Evolutionary conservation across 176 grass and related monocot genomes (phyloP).

Genomic region (Musa troglodytarum): DNA sequence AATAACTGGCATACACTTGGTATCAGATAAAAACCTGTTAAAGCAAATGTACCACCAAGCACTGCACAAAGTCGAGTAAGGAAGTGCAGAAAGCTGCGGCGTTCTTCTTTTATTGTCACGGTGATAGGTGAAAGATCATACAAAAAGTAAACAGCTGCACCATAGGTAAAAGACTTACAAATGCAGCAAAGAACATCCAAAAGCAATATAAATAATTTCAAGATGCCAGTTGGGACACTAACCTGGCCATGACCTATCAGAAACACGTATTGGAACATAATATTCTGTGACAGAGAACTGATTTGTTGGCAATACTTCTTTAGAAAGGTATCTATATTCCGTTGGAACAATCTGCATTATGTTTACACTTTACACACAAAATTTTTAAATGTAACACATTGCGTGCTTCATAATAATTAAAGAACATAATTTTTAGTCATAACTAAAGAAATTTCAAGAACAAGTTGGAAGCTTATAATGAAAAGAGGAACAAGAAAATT

Average conservation of each 20-base stretch:
- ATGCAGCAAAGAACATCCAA: too few species aligned
- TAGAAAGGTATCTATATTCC: conserved; percentile 90
- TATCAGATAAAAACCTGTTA: conserved; percentile 52
- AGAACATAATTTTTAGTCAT: too few species aligned
- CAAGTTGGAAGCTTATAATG: too few species aligned
- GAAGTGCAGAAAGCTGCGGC: conserved; percentile 92
- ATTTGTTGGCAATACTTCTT: conserved; percentile 83
- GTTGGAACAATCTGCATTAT: conserved; percentile 82
- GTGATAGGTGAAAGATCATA: conserved; percentile 98
- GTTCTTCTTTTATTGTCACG: conserved; percentile 94
- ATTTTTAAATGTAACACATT: too few species aligned
- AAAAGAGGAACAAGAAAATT: too few species aligned
- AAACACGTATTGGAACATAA: conserved; percentile 56
- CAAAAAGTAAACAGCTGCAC: conserved; percentile 84
- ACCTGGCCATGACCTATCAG: conserved; percentile 92
- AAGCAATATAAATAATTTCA: background rate
- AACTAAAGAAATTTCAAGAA: too few species aligned
- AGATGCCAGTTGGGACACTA: background rate
- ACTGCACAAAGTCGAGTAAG: conserved; percentile 87
- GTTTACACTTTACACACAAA: background rate
- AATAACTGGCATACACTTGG: background rate
- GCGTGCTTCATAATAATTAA: too few species aligned
- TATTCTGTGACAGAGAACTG: conserved; percentile 99
- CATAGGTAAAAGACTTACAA: conserved; percentile 3
- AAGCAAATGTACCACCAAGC: conserved; percentile 97